Evolutionary conservation across 73 alveolate genomes (phyloP).

Genomic region (Vitrella brassicaformis): DNA sequence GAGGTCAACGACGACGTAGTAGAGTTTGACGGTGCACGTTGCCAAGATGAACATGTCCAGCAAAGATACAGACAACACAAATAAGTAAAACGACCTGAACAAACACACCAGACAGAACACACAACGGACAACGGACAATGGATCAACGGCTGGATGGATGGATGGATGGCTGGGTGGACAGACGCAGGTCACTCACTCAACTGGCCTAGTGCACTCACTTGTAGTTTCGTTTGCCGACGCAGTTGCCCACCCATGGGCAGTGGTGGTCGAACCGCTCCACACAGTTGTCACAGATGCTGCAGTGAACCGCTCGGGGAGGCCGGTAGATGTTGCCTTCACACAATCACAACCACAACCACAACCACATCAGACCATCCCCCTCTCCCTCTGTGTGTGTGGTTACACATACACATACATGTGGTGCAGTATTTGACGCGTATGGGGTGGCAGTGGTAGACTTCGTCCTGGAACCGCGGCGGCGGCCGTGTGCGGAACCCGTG

Average conservation of each 20-base stretch:
- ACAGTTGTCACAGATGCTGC: constrained; percentile 66
- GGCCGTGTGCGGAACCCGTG: constrained; percentile 18
- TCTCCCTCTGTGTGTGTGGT: background rate
- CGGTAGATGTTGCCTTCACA: constrained; percentile 34
- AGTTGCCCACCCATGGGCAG: constrained; percentile 71
- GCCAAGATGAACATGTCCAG: constrained; percentile 17
- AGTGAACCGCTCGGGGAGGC: constrained; percentile 60
- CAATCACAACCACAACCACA: background rate
- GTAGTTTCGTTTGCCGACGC: constrained; percentile 56
- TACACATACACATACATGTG: background rate
- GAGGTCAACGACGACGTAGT: no score
- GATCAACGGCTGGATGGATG: no score
- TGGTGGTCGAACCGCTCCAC: constrained; percentile 70
- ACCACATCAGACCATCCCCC: background rate
- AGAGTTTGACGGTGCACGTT: constrained; percentile 10
- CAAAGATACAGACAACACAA: constrained; percentile 14
- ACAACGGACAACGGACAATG: background rate
- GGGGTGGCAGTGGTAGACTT: constrained; percentile 21
- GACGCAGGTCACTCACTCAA: no score
- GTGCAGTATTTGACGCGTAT: background rate
- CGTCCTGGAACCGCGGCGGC: constrained; percentile 27
- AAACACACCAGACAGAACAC: background rate
- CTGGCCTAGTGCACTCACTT: no score
- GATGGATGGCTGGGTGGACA: no score
- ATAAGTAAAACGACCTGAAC: constrained; percentile 8